Conservation (phyloP, 345 rosid species). For the Acer yangbiense region DNA sequence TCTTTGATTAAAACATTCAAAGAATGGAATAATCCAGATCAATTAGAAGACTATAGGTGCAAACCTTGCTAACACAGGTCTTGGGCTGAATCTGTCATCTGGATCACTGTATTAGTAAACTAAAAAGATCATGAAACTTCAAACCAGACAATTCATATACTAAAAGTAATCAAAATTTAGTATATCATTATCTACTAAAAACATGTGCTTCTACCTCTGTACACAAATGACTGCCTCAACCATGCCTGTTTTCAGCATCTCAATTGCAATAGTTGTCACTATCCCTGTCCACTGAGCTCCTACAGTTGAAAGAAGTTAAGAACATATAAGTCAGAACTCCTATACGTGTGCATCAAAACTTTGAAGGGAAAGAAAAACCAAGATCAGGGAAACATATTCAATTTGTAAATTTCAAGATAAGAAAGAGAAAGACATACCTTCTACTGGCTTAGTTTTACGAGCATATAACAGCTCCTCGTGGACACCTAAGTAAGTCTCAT, state of each 20-base stretch:
- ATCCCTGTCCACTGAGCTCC: slow-evolving; percentile 99
- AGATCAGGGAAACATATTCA: background rate
- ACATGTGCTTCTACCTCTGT: slow-evolving; percentile 59
- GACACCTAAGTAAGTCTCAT: slow-evolving; percentile 86
- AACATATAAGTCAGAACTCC: slow-evolving; percentile 13
- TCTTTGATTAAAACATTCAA: slow-evolving; percentile 6
- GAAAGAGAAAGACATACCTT: slow-evolving; percentile 47
- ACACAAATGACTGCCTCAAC: slow-evolving; percentile 97
- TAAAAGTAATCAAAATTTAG: background rate
- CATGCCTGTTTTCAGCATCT: slow-evolving; percentile 85
- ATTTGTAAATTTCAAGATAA: background rate
- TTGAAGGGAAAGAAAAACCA: background rate
- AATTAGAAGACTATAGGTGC: slow-evolving; percentile 19
- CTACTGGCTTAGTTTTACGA: slow-evolving; percentile 80
- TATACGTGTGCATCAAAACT: background rate
- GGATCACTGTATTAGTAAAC: slow-evolving; percentile 64
- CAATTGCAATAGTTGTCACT: slow-evolving; percentile 91
- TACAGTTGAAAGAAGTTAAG: slow-evolving; percentile 30
- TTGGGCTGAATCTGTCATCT: slow-evolving; percentile 82
- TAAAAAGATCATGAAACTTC: background rate
- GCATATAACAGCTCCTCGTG: slow-evolving; percentile 79
- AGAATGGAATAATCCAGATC: slow-evolving; percentile 7
- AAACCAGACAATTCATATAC: background rate
- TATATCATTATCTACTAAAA: slow-evolving; percentile 6
- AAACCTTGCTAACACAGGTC: slow-evolving; percentile 93